Base-by-base conservation (phyloP, 306 rosid genomes). In the Trifolium dubium region DNA sequence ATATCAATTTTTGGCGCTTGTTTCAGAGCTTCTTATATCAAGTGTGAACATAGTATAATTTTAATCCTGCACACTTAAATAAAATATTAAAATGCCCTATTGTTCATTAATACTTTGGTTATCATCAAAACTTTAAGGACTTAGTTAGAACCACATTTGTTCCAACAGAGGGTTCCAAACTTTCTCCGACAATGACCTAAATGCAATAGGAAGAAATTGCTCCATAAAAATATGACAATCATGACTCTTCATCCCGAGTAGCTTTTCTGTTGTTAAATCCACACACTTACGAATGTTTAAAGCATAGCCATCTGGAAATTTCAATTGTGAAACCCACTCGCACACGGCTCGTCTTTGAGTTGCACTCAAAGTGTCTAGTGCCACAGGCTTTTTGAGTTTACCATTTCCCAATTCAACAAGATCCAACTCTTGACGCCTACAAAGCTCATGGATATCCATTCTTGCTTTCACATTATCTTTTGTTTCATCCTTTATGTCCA, bases 391-490 rank as follows among this genome's bases (percentile, higher is more conserved):
- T 40, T 40, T 47, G 17, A 23, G 12, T 59, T 59, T 31, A 30
- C 65, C 65, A 59, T 59, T 59, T 59, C 65, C 41, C 19, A 30
- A 4, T 10, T 59, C 65, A 13, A 59, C 4, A 30, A 59, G 65
- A 18, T 59, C 65, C 1, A 59, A 14, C 5, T 59, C 41, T 30
- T 4, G 18, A 59, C 15, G 40, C 41, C 41, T 30, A 59, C 65
- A 59, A 14, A 31, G 1, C 1, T 12, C 41, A 30, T 3, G 8
- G 9, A 59, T 59, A 29, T 60, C 65, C 10, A 12, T 31, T 60
- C 35, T 56, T 56, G 35, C 63, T n/a, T 56, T 56, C 28, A 58
- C n/a, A 56, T 56, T 56, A 56, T 56, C 63, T 56, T 56, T 56
- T 23, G 35, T 56, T 11, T 28, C 30, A 1, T 6, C 40, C 19